These are phyloP conservation scores for Ogataea hybrid DNA, from an alignment of 1,139 yeast species.

Conservation along the genomic window DNA sequence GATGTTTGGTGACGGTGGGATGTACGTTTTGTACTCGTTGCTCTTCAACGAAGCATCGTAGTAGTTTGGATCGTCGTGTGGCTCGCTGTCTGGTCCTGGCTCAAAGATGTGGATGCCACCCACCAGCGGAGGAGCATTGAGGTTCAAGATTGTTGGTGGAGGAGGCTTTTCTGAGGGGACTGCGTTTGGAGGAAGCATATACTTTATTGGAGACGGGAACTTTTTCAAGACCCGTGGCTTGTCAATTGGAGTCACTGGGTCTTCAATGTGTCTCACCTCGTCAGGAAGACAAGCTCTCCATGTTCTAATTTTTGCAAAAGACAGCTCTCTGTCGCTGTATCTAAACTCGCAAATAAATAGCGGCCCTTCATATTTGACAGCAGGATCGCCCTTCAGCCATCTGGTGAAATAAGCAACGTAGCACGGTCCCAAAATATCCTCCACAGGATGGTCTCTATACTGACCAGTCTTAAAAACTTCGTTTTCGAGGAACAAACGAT, in stretches of 20 bases:
- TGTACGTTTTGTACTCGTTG: slow-evolving; percentile 28
- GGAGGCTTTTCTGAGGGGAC: slow-evolving; percentile 73
- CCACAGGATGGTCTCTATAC: slow-evolving; percentile 88
- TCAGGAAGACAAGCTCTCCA: slow-evolving; percentile 99
- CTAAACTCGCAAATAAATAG: slow-evolving; percentile 94
- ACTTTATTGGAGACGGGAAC: slow-evolving; percentile 80
- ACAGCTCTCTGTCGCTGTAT: slow-evolving; percentile 86
- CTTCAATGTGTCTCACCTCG: slow-evolving; percentile 84
- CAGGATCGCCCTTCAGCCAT: slow-evolving; percentile 93
- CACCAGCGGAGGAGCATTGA: slow-evolving; percentile 87
- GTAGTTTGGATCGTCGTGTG: slow-evolving; percentile 78
- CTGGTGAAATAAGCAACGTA: slow-evolving; percentile 93
- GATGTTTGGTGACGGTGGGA: slow-evolving; percentile 30
- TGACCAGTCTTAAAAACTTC: slow-evolving; percentile 97
- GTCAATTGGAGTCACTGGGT: slow-evolving; percentile 69
- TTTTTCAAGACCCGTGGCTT: slow-evolving; percentile 65
- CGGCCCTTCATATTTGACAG: slow-evolving; percentile 74
- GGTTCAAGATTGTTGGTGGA: slow-evolving; percentile 74
- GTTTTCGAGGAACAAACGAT: slow-evolving; percentile 83
- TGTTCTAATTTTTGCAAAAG: slow-evolving; percentile 90
- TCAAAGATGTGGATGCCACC: slow-evolving; percentile 88
- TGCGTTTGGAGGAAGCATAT: slow-evolving; percentile 72
- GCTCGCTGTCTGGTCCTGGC: slow-evolving; percentile 40
- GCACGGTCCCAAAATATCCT: slow-evolving; percentile 89
- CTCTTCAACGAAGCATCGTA: slow-evolving; percentile 39